These are phyloP conservation scores for Allomyces javanicus DNA, from an alignment of 192 early-diverging fungal genomes.

Conservation along the genomic window DNA sequence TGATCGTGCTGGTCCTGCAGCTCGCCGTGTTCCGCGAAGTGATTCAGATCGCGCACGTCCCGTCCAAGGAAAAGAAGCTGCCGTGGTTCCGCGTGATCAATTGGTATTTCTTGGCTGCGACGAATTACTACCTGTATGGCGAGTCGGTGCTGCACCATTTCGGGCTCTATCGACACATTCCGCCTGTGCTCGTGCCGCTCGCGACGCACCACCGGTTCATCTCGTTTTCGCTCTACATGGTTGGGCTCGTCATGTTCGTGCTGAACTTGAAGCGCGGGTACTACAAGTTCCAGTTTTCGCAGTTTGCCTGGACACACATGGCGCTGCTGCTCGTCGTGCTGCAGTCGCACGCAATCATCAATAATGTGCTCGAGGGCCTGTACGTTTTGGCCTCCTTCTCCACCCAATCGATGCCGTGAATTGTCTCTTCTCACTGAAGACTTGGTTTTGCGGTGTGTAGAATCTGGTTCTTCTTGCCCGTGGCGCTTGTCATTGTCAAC, in stretches of 20 bases:
- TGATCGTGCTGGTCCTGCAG: slow-evolving; percentile 68
- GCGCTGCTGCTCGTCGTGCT: slow-evolving; percentile 73
- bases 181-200: slow-evolving; percentile 59
- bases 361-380: slow-evolving; percentile 27
- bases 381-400: slow-evolving; percentile 35
- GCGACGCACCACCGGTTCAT: slow-evolving; percentile 89
- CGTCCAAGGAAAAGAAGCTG: slow-evolving; percentile 61
- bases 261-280: slow-evolving; percentile 76
- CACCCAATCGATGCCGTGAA: no score
- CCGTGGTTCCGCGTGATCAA: slow-evolving; percentile 85
- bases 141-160: slow-evolving; percentile 82
- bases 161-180: slow-evolving; percentile 38
- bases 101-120: slow-evolving; percentile 79
- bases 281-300: slow-evolving; percentile 86
- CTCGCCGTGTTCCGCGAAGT: slow-evolving; percentile 79
- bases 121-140: slow-evolving; percentile 89
- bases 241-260: slow-evolving; percentile 87
- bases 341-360: slow-evolving; percentile 87
- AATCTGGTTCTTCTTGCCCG: slow-evolving; percentile 60
- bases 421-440: neutral
- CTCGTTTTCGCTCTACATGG: slow-evolving; percentile 67
- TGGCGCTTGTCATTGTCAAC: slow-evolving; percentile 75
- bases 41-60: slow-evolving; percentile 64
- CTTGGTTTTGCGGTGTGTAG: no score
- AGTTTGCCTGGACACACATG: slow-evolving; percentile 98